Conservation (phyloP, 371 early-diverging fungal species). For the Syncephalastrum sp. region DNA sequence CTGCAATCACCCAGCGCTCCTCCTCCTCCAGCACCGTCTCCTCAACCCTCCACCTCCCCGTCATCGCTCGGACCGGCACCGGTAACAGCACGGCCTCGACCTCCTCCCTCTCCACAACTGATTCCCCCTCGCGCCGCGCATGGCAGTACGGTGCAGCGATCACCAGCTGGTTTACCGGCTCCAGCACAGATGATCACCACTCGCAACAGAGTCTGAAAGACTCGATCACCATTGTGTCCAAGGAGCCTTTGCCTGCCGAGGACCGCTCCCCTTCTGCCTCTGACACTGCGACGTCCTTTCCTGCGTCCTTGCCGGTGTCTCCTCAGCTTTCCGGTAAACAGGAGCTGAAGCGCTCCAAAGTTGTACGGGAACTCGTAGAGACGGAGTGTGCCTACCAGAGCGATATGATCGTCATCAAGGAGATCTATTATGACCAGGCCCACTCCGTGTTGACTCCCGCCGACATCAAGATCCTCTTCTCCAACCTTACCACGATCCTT, state of each 20-base stretch:
- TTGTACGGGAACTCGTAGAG: conserved; percentile 65
- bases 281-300: conserved; percentile 7
- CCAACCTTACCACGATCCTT: conserved; percentile 64
- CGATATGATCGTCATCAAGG: conserved; percentile 70
- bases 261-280: conserved; percentile 7
- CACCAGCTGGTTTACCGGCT: conserved; percentile 21
- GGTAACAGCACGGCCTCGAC: conserved; percentile 25
- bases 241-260: conserved; percentile 10
- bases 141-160: conserved; percentile 23
- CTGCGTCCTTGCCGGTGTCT: conserved; percentile 13
- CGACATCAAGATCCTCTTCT: conserved; percentile 66
- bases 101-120: conserved; percentile 16
- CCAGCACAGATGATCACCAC: conserved; percentile 7
- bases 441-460: conserved; percentile 41
- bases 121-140: conserved; percentile 16
- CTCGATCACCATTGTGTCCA: conserved; percentile 22
- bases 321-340: conserved; percentile 18
- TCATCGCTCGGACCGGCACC: conserved; percentile 14
- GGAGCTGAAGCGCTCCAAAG: conserved; percentile 41
- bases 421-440: conserved; percentile 58
- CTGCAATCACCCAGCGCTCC: background rate
- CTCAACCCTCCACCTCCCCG: conserved; percentile 19
- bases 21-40: conserved; percentile 4
- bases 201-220: conserved; percentile 17
- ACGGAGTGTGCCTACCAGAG: conserved; percentile 68